Conservation (phyloP, 305 asterid genomes). For the Fraxinus baroniana region DNA sequence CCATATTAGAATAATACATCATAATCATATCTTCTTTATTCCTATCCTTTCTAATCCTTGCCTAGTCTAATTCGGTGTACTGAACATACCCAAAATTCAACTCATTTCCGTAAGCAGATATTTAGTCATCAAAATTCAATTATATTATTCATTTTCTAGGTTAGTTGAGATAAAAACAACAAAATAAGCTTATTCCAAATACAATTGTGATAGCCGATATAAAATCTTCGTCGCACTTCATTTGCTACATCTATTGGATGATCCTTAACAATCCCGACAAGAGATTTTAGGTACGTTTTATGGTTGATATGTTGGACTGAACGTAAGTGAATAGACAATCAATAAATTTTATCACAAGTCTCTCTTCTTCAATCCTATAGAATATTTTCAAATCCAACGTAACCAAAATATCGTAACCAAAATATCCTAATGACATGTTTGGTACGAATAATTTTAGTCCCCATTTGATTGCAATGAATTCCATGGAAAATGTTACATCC, state of each 20-base stretch:
- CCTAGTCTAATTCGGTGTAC: background rate
- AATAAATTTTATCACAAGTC: background rate
- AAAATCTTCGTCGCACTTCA: background rate
- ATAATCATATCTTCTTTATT: background rate
- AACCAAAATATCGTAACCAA: too few species aligned
- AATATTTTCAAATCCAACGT: background rate
- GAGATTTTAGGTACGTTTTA: background rate
- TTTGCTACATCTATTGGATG: background rate
- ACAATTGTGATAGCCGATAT: background rate
- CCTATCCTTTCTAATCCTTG: background rate
- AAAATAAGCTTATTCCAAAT: background rate
- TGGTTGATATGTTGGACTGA: background rate
- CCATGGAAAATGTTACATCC: too few species aligned
- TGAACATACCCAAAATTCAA: background rate
- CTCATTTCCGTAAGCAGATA: background rate
- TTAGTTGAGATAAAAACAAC: background rate
- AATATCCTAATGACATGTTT: background rate
- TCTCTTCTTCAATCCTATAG: background rate
- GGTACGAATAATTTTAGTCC: background rate
- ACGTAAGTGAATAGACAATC: background rate
- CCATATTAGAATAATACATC: background rate
- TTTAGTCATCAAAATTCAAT: background rate
- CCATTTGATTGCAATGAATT: too few species aligned
- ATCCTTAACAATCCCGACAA: background rate
- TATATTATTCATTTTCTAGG: background rate